A percentile compares a stretch with the other conserved stretches of the same genome.
phyloP scores from a whole-genome alignment of 1,284 basidiomycete species.

The Ganoderma sp. region DNA sequence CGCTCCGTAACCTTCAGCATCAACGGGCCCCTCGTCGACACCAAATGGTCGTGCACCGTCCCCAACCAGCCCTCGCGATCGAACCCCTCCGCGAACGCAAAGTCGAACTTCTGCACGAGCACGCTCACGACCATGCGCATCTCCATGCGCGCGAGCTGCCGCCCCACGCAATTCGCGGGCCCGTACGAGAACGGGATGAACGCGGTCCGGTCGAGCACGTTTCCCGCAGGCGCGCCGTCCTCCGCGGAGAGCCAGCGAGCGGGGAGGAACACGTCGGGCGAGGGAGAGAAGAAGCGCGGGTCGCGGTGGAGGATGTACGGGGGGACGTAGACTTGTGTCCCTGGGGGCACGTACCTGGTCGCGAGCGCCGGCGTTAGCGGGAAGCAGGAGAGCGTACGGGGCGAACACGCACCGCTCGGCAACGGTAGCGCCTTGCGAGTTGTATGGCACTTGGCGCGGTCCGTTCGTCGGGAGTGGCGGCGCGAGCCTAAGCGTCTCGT shows the following conservation, averaged over 20 bases:
- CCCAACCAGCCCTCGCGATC: background rate
- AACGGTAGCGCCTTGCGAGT: background rate
- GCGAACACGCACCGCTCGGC: background rate
- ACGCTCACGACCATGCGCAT: conserved; percentile 29
- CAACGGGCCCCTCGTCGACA: background rate
- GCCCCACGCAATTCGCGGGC: conserved; percentile 39
- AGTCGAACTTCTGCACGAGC: conserved; percentile 36
- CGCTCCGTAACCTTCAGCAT: conserved; percentile 4
- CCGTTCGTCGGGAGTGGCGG: background rate
- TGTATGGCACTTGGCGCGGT: background rate
- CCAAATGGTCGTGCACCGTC: conserved; percentile 3
- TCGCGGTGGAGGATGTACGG: conserved; percentile 35
- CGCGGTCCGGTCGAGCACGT: conserved; percentile 31
- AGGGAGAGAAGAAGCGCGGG: conserved; percentile 37
- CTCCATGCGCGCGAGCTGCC: conserved; percentile 35
- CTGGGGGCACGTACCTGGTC: background rate
- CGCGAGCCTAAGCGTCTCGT: background rate
- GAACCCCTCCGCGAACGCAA: conserved; percentile 30
- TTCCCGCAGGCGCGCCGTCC: background rate
- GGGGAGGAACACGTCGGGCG: conserved; percentile 36
- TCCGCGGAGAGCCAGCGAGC: conserved; percentile 36
- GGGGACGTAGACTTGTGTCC: conserved; percentile 7
- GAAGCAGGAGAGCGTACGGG: background rate
- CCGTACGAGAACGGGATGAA: conserved; percentile 40
- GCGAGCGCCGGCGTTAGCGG: too few species aligned